Base-by-base conservation (phyloP, 495 filamentous ascomycete species). In the Bryoglossum gracile region DNA sequence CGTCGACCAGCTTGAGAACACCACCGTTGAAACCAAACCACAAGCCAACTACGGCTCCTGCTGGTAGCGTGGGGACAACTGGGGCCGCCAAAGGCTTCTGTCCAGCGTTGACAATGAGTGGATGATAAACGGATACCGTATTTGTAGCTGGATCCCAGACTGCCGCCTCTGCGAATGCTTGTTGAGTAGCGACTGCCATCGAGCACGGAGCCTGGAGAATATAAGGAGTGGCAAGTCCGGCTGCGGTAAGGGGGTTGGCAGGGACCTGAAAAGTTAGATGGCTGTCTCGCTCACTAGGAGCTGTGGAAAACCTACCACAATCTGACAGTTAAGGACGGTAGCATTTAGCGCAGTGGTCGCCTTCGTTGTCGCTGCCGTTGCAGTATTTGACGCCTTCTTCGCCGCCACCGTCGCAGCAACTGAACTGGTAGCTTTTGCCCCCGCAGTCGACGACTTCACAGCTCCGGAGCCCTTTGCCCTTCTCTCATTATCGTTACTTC, bases 151-250 rank as follows among this genome's bases (percentile, higher is more conserved):
- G 37, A 18, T 40, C 37, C 9, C 18, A 40, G 10, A 40, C 18
- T 4, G 37, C 37, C 4, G 43, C 43, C 16, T 33, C 25, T 11
- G 43, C 43, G 22, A 46, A 46, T 2, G 43, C 43, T 26, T 46
- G 43, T 19, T 46, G 43, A 17, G 25, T 35, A 8, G 32, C 43
- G n/a, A 46, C 43, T 13, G 43, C 26, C 43, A 46, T 46, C 3
- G 43, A 46, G n/a, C 43, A 46, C 3, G 43, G 43, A 16, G 43
- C 5, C 28, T 34, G 8, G n/a, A 46, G 43, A 8, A 33, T 16
- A 19, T 46, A 46, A 2, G 43, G 43, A 18, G 43, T 46, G 10
- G 43, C 25, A 11, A 46, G 43, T 14, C 43, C 43, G 4, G 13
- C 28, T 3, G 43, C 43, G 4, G 43, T 24, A 5, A 46, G 43